Percentiles rank a stretch among this genome's conserved stretches.
phyloP scores from a whole-genome alignment of 2,329 filamentous ascomycete species.

The Fusarium ambrosium region DNA sequence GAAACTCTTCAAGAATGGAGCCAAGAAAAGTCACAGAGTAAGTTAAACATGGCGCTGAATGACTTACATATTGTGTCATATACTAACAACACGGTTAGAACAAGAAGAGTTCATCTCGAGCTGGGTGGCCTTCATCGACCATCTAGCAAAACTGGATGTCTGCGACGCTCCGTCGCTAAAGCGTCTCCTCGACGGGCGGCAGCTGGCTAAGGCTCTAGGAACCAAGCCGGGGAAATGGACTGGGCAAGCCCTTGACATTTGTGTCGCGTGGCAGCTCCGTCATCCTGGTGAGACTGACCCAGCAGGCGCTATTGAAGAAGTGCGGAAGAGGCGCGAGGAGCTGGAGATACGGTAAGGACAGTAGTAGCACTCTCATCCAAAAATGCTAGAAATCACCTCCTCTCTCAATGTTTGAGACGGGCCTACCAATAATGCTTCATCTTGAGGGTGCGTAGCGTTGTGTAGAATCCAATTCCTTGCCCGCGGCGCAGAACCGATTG shows the following conservation, averaged over 20 bases:
- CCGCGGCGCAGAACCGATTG: neutral
- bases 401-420: neutral
- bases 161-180: constrained; percentile 71
- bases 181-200: constrained; percentile 79
- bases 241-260: constrained; percentile 80
- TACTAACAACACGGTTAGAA: constrained; percentile 50
- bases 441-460: neutral
- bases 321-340: constrained; percentile 65
- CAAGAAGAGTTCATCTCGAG: constrained; percentile 60
- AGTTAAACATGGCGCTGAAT: constrained; percentile 48
- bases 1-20: constrained; percentile 54
- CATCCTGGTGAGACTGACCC: constrained; percentile 77
- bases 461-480: neutral
- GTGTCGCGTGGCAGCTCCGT: constrained; percentile 89
- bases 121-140: constrained; percentile 70
- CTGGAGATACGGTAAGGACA: constrained; percentile 56
- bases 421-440: neutral
- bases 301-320: constrained; percentile 70
- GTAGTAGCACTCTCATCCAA: neutral
- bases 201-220: constrained; percentile 76
- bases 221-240: constrained; percentile 88
- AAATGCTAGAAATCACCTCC: neutral
- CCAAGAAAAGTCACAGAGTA: constrained; percentile 51
- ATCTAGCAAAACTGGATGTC: constrained; percentile 67
- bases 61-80: neutral